Conservation (phyloP, 2,329 filamentous ascomycete species). For the Fusarium ramigenum region DNA sequence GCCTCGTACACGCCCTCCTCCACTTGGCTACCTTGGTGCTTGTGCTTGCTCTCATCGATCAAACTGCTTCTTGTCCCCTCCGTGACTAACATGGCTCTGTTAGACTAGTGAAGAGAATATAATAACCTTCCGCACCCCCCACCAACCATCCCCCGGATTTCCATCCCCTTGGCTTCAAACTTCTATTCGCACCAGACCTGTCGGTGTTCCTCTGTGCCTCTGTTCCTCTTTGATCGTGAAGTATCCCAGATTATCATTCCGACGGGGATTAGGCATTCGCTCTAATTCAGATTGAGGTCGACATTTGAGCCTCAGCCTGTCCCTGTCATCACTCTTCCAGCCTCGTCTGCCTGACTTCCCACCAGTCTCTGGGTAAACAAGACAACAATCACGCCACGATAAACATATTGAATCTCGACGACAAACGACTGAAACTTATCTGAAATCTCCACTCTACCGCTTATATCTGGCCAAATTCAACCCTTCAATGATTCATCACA, state of each 20-base stretch:
- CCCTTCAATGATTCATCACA: slow-evolving; percentile 28
- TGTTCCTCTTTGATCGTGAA: slow-evolving; percentile 26
- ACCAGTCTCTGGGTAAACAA: slow-evolving; percentile 12
- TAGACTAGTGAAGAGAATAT: slow-evolving; percentile 42
- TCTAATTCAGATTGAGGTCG: slow-evolving; percentile 29
- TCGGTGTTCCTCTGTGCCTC: slow-evolving; percentile 10
- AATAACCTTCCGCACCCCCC: slow-evolving; percentile 47
- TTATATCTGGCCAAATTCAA: slow-evolving; percentile 19
- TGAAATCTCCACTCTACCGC: slow-evolving; percentile 41
- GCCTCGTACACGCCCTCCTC: slow-evolving; percentile 36
- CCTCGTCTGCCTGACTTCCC: slow-evolving; percentile 29
- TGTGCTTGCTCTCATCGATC: slow-evolving; percentile 25
- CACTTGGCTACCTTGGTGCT: slow-evolving; percentile 23
- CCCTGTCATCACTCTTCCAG: slow-evolving; percentile 16
- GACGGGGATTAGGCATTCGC: slow-evolving; percentile 33
- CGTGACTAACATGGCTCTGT: slow-evolving; percentile 27
- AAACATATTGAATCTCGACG: slow-evolving; percentile 7
- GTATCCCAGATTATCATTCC: slow-evolving; percentile 13
- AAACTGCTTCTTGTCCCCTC: slow-evolving; percentile 36
- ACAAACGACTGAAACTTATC: slow-evolving; percentile 11
- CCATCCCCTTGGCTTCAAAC: slow-evolving; percentile 42
- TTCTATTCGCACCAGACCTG: slow-evolving; percentile 23
- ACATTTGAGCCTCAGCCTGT: slow-evolving; percentile 35
- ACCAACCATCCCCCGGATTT: slow-evolving; percentile 46
- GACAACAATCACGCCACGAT: slow-evolving; percentile 16